Percentiles rank a stretch among this genome's conserved stretches.
phyloP scores from a whole-genome alignment of 352 stramenopile genomes.

The Phytophthora sp. region DNA sequence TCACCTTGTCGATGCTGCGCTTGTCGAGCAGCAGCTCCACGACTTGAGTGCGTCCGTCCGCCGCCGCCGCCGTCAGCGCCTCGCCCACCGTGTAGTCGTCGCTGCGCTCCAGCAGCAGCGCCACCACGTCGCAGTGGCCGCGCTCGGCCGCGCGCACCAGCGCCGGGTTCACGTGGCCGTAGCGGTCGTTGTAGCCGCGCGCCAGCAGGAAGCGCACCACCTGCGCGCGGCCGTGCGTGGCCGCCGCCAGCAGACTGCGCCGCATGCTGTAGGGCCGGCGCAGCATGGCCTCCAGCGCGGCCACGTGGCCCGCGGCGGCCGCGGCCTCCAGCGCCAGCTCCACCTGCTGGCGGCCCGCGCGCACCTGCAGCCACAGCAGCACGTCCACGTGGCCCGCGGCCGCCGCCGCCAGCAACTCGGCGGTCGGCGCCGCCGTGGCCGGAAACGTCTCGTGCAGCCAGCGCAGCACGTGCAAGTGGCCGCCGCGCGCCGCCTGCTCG shows the following conservation, averaged over 20 bases:
- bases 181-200: neutral
- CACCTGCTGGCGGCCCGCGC: neutral
- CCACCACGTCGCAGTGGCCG: conserved; percentile 12
- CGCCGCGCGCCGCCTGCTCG: neutral
- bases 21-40: conserved; percentile 1
- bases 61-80: neutral
- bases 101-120: conserved; percentile 3
- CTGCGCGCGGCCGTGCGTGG: neutral
- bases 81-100: conserved; percentile 5
- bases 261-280: conserved; percentile 1
- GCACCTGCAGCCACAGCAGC: conserved; percentile 58
- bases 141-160: conserved; percentile 1
- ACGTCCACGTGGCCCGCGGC: conserved; percentile 40
- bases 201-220: conserved; percentile 13
- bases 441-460: conserved; percentile 14
- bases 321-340: conserved; percentile 9
- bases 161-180: neutral
- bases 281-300: neutral
- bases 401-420: conserved; percentile 8
- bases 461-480: neutral
- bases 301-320: conserved; percentile 5
- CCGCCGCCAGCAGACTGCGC: neutral
- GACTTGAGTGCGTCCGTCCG: neutral
- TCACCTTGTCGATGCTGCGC: neutral
- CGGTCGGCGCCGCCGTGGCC: neutral